Evolutionary conservation across 148 eudicot genomes (phyloP).

Genomic region (Arctostaphylos glauca): DNA sequence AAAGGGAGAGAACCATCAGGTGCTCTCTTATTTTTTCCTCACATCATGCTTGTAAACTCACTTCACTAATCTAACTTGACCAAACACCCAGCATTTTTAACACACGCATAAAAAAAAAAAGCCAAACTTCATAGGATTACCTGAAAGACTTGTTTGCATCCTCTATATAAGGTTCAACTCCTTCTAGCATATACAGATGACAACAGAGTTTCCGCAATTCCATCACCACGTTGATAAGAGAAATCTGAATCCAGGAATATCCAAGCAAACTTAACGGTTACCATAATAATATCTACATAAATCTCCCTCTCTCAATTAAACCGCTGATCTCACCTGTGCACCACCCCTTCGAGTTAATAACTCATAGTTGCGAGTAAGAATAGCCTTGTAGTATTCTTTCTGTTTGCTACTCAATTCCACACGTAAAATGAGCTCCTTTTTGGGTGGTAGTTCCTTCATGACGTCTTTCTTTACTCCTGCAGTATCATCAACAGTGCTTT

Average conservation of each 20-base stretch:
- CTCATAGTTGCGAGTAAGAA: slow-evolving; percentile 93
- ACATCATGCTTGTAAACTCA: background rate
- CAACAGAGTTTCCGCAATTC: slow-evolving; percentile 94
- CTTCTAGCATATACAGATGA: slow-evolving; percentile 94
- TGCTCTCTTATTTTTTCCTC: background rate
- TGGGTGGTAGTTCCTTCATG: slow-evolving; percentile 88
- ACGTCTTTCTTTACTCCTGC: slow-evolving; percentile 99
- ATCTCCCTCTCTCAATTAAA: slow-evolving; percentile 7
- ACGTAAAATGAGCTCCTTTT: slow-evolving; percentile 92
- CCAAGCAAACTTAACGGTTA: slow-evolving; percentile 2
- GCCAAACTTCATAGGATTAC: slow-evolving; percentile 36
- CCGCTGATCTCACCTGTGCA: slow-evolving; percentile 63
- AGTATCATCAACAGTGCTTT: slow-evolving; percentile 13
- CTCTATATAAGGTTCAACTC: slow-evolving; percentile 75
- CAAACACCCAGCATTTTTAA: background rate
- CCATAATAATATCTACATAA: slow-evolving; percentile 9
- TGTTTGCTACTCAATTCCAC: slow-evolving; percentile 93
- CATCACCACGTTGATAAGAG: slow-evolving; percentile 92
- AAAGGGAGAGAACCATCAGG: background rate
- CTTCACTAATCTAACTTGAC: background rate
- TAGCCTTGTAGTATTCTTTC: slow-evolving; percentile 96
- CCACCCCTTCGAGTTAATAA: slow-evolving; percentile 87
- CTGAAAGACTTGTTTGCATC: slow-evolving; percentile 71
- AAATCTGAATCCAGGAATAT: slow-evolving; percentile 51
- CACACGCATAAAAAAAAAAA: slow-evolving; percentile 6